Evolutionary conservation across 176 grass and related monocot genomes (phyloP).

Genomic region (Thinopyrum elongatum): DNA sequence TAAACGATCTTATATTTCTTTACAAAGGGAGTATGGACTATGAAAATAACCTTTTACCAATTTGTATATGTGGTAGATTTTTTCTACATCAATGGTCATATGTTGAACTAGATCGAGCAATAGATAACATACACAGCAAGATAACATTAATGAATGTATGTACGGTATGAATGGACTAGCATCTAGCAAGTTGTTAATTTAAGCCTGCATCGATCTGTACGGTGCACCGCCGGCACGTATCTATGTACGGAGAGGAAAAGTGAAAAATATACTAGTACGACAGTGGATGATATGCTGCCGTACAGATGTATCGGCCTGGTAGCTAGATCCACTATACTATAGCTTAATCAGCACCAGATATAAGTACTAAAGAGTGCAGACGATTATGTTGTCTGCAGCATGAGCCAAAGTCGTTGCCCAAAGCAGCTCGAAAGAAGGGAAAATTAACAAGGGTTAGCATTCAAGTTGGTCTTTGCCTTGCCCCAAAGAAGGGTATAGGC

Average conservation of each 20-base stretch:
- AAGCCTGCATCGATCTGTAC: not conserved
- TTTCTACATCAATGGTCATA: no score
- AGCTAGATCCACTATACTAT: not conserved
- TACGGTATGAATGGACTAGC: no score
- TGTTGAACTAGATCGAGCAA: no score
- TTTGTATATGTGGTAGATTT: no score
- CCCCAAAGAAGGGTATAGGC: not conserved
- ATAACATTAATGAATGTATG: no score
- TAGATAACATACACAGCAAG: no score
- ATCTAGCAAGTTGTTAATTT: not conserved
- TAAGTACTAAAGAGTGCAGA: not conserved
- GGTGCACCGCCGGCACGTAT: not conserved
- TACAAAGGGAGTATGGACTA: no score
- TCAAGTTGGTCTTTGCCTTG: not conserved
- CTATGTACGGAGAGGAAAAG: not conserved
- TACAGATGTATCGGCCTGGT: not conserved
- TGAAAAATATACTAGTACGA: not conserved
- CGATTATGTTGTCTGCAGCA: not conserved
- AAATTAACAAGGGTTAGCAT: not conserved
- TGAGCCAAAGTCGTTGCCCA: not conserved
- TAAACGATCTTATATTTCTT: no score
- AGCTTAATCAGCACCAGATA: not conserved
- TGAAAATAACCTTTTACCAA: no score
- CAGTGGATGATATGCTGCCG: not conserved
- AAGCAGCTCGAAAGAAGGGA: not conserved